These are phyloP conservation scores for Fusarium subglutinans DNA, from an alignment of 2,329 filamentous ascomycete species.

Conservation along the genomic window DNA sequence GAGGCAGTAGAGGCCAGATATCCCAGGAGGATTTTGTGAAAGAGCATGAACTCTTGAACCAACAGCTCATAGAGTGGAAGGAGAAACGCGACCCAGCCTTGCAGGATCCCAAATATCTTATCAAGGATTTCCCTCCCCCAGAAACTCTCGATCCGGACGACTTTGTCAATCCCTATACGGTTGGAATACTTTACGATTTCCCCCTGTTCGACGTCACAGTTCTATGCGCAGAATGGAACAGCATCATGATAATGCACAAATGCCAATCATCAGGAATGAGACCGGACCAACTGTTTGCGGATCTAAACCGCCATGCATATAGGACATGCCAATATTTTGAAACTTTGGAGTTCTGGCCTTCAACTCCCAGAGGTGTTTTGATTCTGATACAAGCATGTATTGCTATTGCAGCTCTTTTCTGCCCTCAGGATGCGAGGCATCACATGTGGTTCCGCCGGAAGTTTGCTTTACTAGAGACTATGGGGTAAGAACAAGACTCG, in stretches of 20 bases:
- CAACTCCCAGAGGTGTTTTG: conserved; percentile 74
- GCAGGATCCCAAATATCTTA: conserved; percentile 67
- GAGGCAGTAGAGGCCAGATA: conserved; percentile 71
- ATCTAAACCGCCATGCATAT: conserved; percentile 71
- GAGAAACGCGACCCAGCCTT: conserved; percentile 68
- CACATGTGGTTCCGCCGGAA: conserved; percentile 82
- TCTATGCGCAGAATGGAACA: conserved; percentile 79
- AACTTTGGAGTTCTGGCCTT: conserved; percentile 76
- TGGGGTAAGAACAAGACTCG: conserved; percentile 69
- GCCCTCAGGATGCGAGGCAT: conserved; percentile 78
- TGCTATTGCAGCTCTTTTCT: conserved; percentile 78
- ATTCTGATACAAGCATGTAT: conserved; percentile 80
- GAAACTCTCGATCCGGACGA: conserved; percentile 65
- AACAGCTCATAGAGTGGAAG: conserved; percentile 60
- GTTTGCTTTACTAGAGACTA: conserved; percentile 79
- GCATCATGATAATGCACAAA: conserved; percentile 81
- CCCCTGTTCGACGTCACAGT: conserved; percentile 80
- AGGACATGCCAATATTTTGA: conserved; percentile 82
- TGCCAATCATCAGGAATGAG: conserved; percentile 72
- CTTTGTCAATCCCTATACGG: conserved; percentile 78
- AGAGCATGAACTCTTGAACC: conserved; percentile 66
- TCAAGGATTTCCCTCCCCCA: conserved; percentile 69
- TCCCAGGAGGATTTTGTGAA: conserved; percentile 69
- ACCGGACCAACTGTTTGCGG: conserved; percentile 59
- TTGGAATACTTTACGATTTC: conserved; percentile 74